Evolutionary conservation across 441 rosid species (phyloP), one percentile per base, ranked within the genome.

Genomic region (Breynia disticha): DNA sequence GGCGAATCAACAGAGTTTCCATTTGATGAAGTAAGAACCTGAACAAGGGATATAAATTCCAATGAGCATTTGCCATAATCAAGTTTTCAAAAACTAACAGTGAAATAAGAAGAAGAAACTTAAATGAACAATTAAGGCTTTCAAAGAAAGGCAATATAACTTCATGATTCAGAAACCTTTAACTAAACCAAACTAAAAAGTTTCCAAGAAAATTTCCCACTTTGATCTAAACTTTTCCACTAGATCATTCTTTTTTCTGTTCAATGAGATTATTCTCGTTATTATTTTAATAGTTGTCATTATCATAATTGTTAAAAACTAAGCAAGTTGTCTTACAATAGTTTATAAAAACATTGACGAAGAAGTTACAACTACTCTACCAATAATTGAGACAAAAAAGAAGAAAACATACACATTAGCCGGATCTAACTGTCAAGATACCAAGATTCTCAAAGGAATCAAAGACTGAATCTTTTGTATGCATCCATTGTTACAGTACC

Each of bases 21-120:
- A 46, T 62, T 67, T 49, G 60, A 41, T 49, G 68, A 49, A 60
- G 76, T 68, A 63, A 54, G 68, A 66, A 71, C 65, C 93, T 81
- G 73, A 73, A 74, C 16, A 57, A 63, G 50, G 65, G 54, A 63
- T 9, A 35, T 48, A 12, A 37, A 52, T 35, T 22, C 49, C 21
- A 52, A 57, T 22, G 42, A 32, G 50, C 47, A 66, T 17, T 37
- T 5, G 45, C 46, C 42, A 44, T 10, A 42, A 51, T 48, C 28
- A 12, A 17, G n/a, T 7, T 18, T 28, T 39, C 15, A 32, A 21
- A 21, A 55, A 54, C 7, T 43, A 55, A 10, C 14, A 53, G 10
- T 4, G 46, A 49, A 39, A 13, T 19, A 42, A 54, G 46, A 35
- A 15, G 16, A 47, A 6, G 24, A 32, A 13, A 48, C 11, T 17